These are phyloP conservation scores for Colletotrichum euphorbiae DNA, from an alignment of 2,329 filamentous ascomycete species.

Conservation along the genomic window DNA sequence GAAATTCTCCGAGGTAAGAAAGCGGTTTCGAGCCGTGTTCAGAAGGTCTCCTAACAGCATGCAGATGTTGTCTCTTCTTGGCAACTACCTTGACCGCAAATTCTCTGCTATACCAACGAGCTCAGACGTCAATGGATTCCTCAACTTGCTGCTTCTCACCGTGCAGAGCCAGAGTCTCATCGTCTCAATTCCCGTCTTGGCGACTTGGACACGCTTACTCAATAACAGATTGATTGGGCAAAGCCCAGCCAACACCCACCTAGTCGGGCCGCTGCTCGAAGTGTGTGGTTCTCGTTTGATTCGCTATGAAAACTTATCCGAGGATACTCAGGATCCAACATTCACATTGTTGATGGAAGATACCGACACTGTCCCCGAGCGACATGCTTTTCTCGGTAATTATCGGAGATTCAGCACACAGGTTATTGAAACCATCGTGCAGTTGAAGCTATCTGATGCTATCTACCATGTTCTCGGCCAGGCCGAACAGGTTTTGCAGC, in stretches of 20 bases:
- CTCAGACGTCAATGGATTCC: conserved; percentile 77
- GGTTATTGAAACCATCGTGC: conserved; percentile 88
- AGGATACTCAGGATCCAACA: conserved; percentile 83
- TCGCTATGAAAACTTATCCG: conserved; percentile 87
- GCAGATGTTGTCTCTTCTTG: conserved; percentile 86
- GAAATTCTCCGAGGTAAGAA: conserved; percentile 87
- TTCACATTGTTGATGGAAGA: conserved; percentile 89
- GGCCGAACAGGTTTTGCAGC: conserved; percentile 78
- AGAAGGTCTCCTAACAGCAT: background rate
- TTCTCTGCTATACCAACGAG: conserved; percentile 73
- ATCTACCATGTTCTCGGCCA: conserved; percentile 87
- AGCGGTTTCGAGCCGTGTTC: background rate
- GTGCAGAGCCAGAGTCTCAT: conserved; percentile 88
- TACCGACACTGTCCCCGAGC: conserved; percentile 92
- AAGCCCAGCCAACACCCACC: conserved; percentile 69
- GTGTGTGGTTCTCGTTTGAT: conserved; percentile 86
- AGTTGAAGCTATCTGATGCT: conserved; percentile 84
- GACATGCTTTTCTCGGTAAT: conserved; percentile 95
- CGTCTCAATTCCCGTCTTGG: conserved; percentile 91
- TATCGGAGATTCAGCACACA: conserved; percentile 91
- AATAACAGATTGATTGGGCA: conserved; percentile 75
- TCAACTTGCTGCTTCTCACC: conserved; percentile 82
- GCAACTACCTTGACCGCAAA: conserved; percentile 85
- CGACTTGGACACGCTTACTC: conserved; percentile 88
- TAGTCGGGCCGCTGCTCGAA: conserved; percentile 83